phyloP scores from a whole-genome alignment of 345 rosid species.

The Excoecaria agallocha region DNA sequence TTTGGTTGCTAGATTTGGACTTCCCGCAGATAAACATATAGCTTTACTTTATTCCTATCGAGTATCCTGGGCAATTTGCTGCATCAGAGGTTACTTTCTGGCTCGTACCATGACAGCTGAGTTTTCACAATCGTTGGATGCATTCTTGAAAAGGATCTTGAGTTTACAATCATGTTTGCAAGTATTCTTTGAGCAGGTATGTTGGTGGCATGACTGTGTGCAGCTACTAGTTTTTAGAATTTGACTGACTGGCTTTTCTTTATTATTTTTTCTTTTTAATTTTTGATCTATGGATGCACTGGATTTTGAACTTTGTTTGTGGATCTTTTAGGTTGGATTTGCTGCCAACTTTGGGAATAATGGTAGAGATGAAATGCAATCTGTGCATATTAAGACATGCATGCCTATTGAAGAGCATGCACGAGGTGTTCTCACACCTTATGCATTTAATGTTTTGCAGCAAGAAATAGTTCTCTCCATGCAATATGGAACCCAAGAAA shows the following conservation, averaged over 20 bases:
- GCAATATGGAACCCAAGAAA: conserved; percentile 71
- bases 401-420: conserved; percentile 90
- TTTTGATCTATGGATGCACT: neutral
- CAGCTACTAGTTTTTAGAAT: neutral
- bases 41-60: conserved; percentile 64
- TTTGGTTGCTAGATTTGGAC: conserved; percentile 69
- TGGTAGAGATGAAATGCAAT: conserved; percentile 38
- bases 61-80: conserved; percentile 66
- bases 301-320: conserved; percentile 19
- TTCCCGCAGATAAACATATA: conserved; percentile 72
- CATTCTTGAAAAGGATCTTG: conserved; percentile 56
- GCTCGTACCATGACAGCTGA: conserved; percentile 68
- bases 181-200: conserved; percentile 79
- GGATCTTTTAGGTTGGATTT: conserved; percentile 48
- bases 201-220: neutral
- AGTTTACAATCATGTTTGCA: conserved; percentile 63
- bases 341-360: conserved; percentile 49
- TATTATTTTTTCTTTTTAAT: too few relatives aligned
- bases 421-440: conserved; percentile 66
- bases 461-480: conserved; percentile 73
- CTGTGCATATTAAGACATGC: conserved; percentile 58
- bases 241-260: neutral
- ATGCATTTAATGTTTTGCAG: conserved; percentile 69
- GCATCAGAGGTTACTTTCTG: conserved; percentile 58
- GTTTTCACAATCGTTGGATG: conserved; percentile 57